These are phyloP conservation scores for Fusarium buharicum DNA, from an alignment of 2,329 filamentous ascomycete genomes.

Conservation along the genomic window DNA sequence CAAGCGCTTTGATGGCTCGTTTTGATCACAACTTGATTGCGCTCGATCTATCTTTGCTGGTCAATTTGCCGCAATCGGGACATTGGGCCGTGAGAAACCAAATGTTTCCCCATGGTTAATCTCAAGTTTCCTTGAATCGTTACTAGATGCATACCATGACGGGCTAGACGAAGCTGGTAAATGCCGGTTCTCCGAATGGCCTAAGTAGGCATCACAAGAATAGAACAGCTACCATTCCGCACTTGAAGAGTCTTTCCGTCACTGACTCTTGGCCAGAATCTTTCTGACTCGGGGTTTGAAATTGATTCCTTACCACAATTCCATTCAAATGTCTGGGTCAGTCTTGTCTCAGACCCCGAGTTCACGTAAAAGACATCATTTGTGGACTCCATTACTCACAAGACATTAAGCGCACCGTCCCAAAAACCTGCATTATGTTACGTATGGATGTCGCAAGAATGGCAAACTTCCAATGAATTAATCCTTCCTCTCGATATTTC, in stretches of 20 bases:
- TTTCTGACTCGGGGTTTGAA: not conserved
- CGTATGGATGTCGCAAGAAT: not conserved
- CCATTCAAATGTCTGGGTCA: not conserved
- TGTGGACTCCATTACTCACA: not conserved
- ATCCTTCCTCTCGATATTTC: conserved; percentile 3
- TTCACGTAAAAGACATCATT: not conserved
- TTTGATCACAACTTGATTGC: not conserved
- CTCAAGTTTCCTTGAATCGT: conserved; percentile 12
- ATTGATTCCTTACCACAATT: not conserved
- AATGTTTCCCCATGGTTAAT: conserved; percentile 22
- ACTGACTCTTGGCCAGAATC: not conserved
- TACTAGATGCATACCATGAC: conserved; percentile 1
- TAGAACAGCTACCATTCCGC: conserved; percentile 2
- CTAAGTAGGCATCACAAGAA: conserved; percentile 15
- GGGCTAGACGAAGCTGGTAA: conserved; percentile 7
- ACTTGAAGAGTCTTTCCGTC: not conserved
- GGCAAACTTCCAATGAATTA: not conserved
- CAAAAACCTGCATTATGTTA: not conserved
- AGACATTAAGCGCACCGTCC: not conserved
- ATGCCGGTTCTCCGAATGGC: conserved; percentile 15
- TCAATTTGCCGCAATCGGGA: conserved; percentile 13
- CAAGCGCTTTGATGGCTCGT: conserved; percentile 4
- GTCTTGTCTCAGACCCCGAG: not conserved
- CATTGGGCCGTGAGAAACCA: conserved; percentile 3
- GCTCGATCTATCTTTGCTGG: conserved; percentile 19